Base-by-base conservation (phyloP, 352 stramenopile genomes). In the Globisporangium splendens region DNA sequence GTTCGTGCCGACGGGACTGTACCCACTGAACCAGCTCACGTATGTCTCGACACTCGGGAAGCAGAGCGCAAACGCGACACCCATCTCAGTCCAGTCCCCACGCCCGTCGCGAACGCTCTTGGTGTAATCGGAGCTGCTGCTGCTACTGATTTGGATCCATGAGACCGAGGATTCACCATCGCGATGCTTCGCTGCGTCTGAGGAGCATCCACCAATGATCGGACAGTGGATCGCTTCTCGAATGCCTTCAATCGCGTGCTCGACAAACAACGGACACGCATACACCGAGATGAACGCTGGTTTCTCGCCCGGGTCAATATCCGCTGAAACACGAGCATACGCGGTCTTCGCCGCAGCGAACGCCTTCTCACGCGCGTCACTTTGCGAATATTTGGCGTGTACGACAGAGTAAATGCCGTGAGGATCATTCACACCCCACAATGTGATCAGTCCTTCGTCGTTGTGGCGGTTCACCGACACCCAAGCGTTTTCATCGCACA, bases 141-240 rank as follows among this genome's bases (percentile, higher is more conserved):
- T 88, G 51, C 86, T 95, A 50, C 83, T 92, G 52, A 95, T 93
- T 61, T 95, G 86, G 46, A 93, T 89, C 86, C 85, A 93, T 24
- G 76, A 91, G 35, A 91, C 76, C 1, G 80, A 72, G 13, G 80
- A 75, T 33, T 81, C 80, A 8, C 75, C 80, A 20, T 92, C 80
- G 1, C 79, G 73, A 44, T 92, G 79, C 54, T 83, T 86, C 10
- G 76, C 73, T 7, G 86, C 85, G 50, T 93, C 83, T 6, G 83
- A 91, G 24, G 86, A 95, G 48, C 86, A 95, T 8, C 86, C 86
- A 52, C 86, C 86, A 35, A 95, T 79, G 52, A 95, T 88, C 8
- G 86, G 86, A 18, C 82, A 91, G 49, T 83, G 72, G 59, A 93
- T 80, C 1, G 78, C 86, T 54, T 89, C 82, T 5, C 86, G 80